Evolutionary conservation across 768 basidiomycete genomes (phyloP).

Genomic region (Kwoniella botswanensis): DNA sequence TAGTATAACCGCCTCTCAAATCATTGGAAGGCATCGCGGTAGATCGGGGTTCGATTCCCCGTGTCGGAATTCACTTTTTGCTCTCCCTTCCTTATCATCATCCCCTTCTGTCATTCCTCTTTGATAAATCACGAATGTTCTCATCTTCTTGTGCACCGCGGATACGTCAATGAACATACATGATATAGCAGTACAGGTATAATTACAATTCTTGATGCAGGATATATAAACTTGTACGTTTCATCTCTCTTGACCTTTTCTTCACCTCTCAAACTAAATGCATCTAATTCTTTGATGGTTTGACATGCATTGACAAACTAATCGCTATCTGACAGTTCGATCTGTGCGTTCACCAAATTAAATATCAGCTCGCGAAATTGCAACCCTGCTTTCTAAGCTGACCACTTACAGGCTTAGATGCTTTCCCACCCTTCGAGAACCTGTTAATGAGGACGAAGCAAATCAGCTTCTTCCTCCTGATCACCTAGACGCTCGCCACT

Average conservation of each 20-base stretch:
- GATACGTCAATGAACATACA: background rate
- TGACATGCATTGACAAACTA: background rate
- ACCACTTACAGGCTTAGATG: slow-evolving; percentile 33
- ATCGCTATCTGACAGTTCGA: slow-evolving; percentile 35
- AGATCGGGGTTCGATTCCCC: slow-evolving; percentile 31
- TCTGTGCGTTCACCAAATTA: slow-evolving; percentile 12
- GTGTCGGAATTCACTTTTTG: slow-evolving; percentile 15
- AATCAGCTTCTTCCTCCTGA: background rate
- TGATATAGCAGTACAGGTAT: background rate
- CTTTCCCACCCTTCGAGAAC: slow-evolving; percentile 32
- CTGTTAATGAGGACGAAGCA: background rate
- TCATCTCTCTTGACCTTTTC: background rate
- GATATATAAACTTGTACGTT: background rate
- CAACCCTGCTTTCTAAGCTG: background rate
- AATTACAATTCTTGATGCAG: background rate
- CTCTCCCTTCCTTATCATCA: background rate
- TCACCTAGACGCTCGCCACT: background rate
- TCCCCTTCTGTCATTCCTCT: background rate
- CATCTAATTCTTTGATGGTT: background rate
- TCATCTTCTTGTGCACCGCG: background rate
- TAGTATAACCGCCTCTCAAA: slow-evolving; percentile 11
- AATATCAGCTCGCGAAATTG: no score
- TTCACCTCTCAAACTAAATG: background rate
- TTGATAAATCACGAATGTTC: background rate
- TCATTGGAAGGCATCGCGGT: slow-evolving; percentile 12